Base-by-base conservation (phyloP, 106 monocot species). In the Dendrobium huoshanense region DNA sequence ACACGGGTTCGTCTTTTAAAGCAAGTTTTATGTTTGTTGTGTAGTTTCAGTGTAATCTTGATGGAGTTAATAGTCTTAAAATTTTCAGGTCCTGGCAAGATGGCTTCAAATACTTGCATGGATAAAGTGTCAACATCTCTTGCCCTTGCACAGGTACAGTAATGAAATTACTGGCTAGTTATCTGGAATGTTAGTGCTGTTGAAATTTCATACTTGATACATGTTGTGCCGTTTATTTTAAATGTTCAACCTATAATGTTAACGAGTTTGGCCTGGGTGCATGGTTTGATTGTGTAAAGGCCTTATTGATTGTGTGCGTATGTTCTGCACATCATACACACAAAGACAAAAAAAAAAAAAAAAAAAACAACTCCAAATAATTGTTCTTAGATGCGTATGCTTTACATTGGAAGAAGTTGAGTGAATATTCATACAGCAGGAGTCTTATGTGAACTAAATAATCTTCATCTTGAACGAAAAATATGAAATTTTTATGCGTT, bases 61-160 rank as follows among this genome's bases (percentile, higher is more conserved):
- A 29, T 67, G 42, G 40, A 8, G 73, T 40, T 15, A 27, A 25
- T 73, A 73, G 37, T 84, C n/a, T 79, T 75, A 77, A 77, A 27
- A 81, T 27, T 61, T 90, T 51, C 84, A 96, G 96, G 96, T 79
- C 92, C 96, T 51, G 92, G 92, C 18, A 80, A 87, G 27, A 61
- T 72, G 27, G 90, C 96, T 85, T 96, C 96, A 17, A 92, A 85
- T 87, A 90, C 77, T 45, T 96, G 96, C 80, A 94, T 94, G 82
- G 94, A 94, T 80, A 96, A 96, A 90, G 88, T 96, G 77, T 80
- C 80, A 48, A 96, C 94, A 65, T 94, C 96, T 40, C 80, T 90
- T 72, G 84, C 87, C 41, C 90, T 96, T 70, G 67, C 75, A 64
- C 84, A 96, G 84, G 96, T 96, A 96, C 55, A 81, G 64, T 73